phyloP scores from a whole-genome alignment of 805 yeast species.

The Kurtzmaniella cleridarum region DNA sequence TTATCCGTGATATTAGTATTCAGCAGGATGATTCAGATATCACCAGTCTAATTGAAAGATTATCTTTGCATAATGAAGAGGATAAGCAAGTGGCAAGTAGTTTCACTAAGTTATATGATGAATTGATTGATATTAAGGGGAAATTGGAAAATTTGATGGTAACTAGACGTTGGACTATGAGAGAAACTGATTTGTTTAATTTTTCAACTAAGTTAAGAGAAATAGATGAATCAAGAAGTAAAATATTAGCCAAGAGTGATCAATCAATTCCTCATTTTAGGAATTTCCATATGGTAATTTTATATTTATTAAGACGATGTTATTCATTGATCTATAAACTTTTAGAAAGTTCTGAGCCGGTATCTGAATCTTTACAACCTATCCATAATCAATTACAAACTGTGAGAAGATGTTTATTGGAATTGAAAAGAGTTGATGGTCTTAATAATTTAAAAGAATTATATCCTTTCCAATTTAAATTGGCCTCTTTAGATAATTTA shows the following conservation, averaged over 20 bases:
- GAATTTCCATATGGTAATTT: slow-evolving; percentile 41
- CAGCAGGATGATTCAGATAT: slow-evolving; percentile 26
- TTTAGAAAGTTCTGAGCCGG: slow-evolving; percentile 90
- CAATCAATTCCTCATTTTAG: slow-evolving; percentile 10
- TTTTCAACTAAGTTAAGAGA: slow-evolving; percentile 71
- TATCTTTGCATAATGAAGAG: slow-evolving; percentile 20
- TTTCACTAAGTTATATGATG: slow-evolving; percentile 54
- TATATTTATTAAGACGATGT: slow-evolving; percentile 83
- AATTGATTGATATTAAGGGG: slow-evolving; percentile 59
- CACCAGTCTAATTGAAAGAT: slow-evolving; percentile 16
- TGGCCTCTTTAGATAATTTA: slow-evolving; percentile 81
- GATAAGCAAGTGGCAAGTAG: slow-evolving; percentile 6
- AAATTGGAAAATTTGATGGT: slow-evolving; percentile 78
- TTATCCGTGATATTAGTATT: slow-evolving; percentile 62
- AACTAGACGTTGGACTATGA: slow-evolving; percentile 94
- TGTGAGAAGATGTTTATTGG: slow-evolving; percentile 82
- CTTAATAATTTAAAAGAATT: slow-evolving; percentile 80
- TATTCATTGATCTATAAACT: slow-evolving; percentile 86
- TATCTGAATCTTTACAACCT: slow-evolving; percentile 88
- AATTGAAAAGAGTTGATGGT: slow-evolving; percentile 90
- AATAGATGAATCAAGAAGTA: slow-evolving; percentile 67
- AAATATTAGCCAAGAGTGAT: slow-evolving; percentile 20
- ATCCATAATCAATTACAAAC: slow-evolving; percentile 91
- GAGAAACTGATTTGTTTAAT: slow-evolving; percentile 88
- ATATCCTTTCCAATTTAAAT: slow-evolving; percentile 93